phyloP scores from a whole-genome alignment of 2,329 filamentous ascomycete genomes.

The Fusarium subglutinans region DNA sequence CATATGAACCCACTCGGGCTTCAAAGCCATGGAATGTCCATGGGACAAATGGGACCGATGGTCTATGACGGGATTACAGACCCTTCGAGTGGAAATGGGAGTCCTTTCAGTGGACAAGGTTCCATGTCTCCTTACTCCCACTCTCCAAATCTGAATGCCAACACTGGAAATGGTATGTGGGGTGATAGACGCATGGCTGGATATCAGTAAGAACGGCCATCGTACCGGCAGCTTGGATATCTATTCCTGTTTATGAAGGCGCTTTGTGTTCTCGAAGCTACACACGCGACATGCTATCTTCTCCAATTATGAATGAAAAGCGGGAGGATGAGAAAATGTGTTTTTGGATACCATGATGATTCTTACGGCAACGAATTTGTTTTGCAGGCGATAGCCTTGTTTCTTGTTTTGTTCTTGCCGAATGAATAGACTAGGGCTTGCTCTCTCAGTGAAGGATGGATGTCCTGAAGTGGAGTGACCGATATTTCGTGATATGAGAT shows the following conservation, averaged over 20 bases:
- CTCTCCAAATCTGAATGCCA: constrained; percentile 46
- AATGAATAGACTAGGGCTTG: constrained; percentile 17
- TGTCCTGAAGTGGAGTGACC: constrained; percentile 20
- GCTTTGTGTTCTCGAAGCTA: neutral
- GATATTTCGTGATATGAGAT: constrained; percentile 14
- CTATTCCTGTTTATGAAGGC: neutral
- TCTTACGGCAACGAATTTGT: constrained; percentile 25
- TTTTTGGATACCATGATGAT: constrained; percentile 35
- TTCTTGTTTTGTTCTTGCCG: constrained; percentile 13
- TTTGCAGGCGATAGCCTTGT: constrained; percentile 17
- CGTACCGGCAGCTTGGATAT: neutral
- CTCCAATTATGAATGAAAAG: constrained; percentile 7
- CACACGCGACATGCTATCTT: neutral
- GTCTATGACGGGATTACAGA: constrained; percentile 46
- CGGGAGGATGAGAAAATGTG: constrained; percentile 9
- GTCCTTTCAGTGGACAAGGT: constrained; percentile 50
- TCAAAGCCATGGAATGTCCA: constrained; percentile 39
- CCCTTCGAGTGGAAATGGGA: constrained; percentile 47
- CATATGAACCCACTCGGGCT: constrained; percentile 47
- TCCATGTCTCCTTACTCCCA: constrained; percentile 48
- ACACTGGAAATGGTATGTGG: constrained; percentile 32
- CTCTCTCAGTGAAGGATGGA: constrained; percentile 1
- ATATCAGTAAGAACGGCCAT: constrained; percentile 10
- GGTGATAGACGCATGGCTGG: constrained; percentile 30
- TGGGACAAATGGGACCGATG: constrained; percentile 45